These are phyloP conservation scores for Elsinoe arachidis DNA, from an alignment of 2,329 filamentous ascomycete species.

Conservation along the genomic window DNA sequence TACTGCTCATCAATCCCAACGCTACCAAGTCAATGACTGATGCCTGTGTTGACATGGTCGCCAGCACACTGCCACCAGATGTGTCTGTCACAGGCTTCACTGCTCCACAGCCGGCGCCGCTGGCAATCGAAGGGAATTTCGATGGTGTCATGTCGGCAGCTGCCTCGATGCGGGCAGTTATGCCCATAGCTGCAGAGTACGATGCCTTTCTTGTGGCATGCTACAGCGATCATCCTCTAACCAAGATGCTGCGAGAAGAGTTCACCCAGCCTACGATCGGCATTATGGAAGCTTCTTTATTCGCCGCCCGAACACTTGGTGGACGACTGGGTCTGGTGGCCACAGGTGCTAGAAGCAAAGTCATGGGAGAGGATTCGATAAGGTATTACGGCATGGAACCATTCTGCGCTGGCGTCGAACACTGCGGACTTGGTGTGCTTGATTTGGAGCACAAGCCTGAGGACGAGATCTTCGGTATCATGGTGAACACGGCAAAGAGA, in stretches of 20 bases:
- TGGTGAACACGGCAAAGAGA: constrained; percentile 32
- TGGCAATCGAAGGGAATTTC: constrained; percentile 43
- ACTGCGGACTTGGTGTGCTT: constrained; percentile 36
- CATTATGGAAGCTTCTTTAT: constrained; percentile 45
- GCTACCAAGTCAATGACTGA: constrained; percentile 40
- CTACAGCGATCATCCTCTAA: constrained; percentile 42
- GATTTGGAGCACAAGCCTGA: constrained; percentile 36
- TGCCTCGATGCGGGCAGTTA: constrained; percentile 38
- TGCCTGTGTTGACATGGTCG: constrained; percentile 37
- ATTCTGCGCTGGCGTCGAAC: constrained; percentile 37
- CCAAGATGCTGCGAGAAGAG: constrained; percentile 40
- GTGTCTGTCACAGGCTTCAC: constrained; percentile 45
- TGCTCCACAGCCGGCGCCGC: constrained; percentile 39
- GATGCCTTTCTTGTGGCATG: constrained; percentile 43
- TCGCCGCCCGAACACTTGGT: constrained; percentile 43
- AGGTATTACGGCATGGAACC: constrained; percentile 34
- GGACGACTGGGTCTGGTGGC: constrained; percentile 39
- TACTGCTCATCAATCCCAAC: constrained; percentile 44
- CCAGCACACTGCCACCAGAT: constrained; percentile 37
- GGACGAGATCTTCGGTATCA: constrained; percentile 32
- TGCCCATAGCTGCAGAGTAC: constrained; percentile 36
- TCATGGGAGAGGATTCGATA: constrained; percentile 35
- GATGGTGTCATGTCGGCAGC: constrained; percentile 45
- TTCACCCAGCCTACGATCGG: constrained; percentile 38
- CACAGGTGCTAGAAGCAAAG: constrained; percentile 32